Evolutionary conservation across 2,329 filamentous ascomycete genomes (phyloP), one percentile per base, ranked within the genome.

Genomic region (Aspergillus pseudotamarii): DNA sequence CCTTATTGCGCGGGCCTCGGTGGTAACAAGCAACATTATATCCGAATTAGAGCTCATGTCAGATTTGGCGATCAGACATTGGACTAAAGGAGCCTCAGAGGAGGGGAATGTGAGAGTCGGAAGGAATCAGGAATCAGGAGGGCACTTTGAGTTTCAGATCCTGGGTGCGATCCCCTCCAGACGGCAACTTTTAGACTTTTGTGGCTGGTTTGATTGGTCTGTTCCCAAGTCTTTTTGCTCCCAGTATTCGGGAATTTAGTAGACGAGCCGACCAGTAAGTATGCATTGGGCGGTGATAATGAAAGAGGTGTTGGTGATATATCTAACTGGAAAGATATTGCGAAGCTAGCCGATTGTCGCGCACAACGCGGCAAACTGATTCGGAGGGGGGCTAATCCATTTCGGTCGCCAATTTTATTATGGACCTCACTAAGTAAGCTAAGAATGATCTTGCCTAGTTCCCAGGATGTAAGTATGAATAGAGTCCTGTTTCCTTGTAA

Each of bases 31-130:
- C 21, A 23, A 48, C 21, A 23, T 48, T 48, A 19, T 26, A 48
- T 48, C 21, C 23, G 45, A 28, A 32, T 23, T 45, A 43, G 50
- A 41, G 34, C 48, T 46, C 51, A 57, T 60, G 53, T 60, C 59
- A 60, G 59, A 60, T 50, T 34, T 54, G 38, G 51, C 58, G 58
- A 60, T 60, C 58, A 48, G 58, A 60, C 58, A 41, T 56, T 53
- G 21, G 45, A 3, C 19, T 50, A 32, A 45, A 26, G 36, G 57
- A 63, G 38, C 36, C 60, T 56, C 57, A 63, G 26, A 50, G 46
- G 28, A 30, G 19, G 46, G 19, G 19, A 19, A 50, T 10, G 26
- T 6, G 14, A 19, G 8, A 19, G 26, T 28, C 14, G 26, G 28
- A 26, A 30, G 46, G 4, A 36, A 26, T 30, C 30, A 50, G 23